Evolutionary conservation across 768 basidiomycete species (phyloP), one percentile per base, ranked within the genome.

Genomic region (Boletus insuetus): DNA sequence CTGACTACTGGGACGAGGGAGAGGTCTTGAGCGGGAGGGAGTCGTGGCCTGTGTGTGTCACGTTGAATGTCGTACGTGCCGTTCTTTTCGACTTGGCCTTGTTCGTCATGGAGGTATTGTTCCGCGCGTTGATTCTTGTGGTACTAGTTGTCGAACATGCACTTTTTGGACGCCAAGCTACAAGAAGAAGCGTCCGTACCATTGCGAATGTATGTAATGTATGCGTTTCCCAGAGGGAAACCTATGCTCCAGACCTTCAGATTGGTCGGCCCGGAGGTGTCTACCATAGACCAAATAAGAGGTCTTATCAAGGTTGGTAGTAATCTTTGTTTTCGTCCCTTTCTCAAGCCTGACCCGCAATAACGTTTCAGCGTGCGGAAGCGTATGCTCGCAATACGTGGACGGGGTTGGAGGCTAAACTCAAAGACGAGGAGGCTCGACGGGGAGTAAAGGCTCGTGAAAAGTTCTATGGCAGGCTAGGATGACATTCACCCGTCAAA

Each of bases 1-100:
- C 84, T 12, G 92, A 95, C 67, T 89, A 86, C 58, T 92, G 90
- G 89, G 91, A 91, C 63, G 89, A 91, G 58, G 93, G 93, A 0
- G 86, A 85, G 53, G 69, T 75, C 17, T 64, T 93, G 29, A 78
- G 74, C 38, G 85, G 84, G 2, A 75, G 83, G 56, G 82, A 87
- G 2, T 60, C 66, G 13, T 89, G 92, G 84, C 93, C 92, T 0
- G 77, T 94, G 5, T 84, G 84, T 56, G 72, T 93, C 24, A 92
- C 91, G 2, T 66, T 94, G 50, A 92, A 94, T 58, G 60, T 92
- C 24, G 91, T 93, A 58, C 13, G 83, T 79, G 29, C 12, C 29
- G 29, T 58, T 44, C 43, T 31, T 12, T 31, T 19, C 20, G n/a
- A 24, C 12, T 49, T 34, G 11, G 1, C 12, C 29, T 24, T 34